Conservation (phyloP, 208 protist genomes). For the Trypanosomatidae sp. region DNA sequence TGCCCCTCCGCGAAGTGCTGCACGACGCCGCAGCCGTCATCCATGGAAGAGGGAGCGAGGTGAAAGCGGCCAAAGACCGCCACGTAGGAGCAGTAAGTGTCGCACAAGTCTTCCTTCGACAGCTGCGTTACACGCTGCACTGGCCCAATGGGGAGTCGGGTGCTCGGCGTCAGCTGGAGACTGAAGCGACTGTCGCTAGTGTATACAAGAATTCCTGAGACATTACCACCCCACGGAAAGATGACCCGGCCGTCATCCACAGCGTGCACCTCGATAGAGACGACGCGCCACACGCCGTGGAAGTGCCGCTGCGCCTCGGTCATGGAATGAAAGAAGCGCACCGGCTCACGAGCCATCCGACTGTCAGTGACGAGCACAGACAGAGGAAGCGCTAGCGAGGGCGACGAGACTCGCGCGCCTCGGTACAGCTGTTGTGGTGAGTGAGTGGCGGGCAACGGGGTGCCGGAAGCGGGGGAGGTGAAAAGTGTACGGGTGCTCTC, state of each 20-base stretch:
- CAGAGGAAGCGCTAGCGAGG: slow-evolving; percentile 20
- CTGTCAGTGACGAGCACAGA: slow-evolving; percentile 11
- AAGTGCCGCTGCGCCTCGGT: slow-evolving; percentile 21
- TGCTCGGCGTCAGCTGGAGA: slow-evolving; percentile 61
- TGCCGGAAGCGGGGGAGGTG: neutral
- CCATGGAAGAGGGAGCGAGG: slow-evolving; percentile 21
- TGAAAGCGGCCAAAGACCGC: slow-evolving; percentile 64
- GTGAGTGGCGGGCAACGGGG: slow-evolving; percentile 1
- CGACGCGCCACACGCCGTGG: slow-evolving; percentile 60
- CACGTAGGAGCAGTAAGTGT: slow-evolving; percentile 66
- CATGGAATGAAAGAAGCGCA: slow-evolving; percentile 19
- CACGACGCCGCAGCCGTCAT: slow-evolving; percentile 24
- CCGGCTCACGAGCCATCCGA: slow-evolving; percentile 15
- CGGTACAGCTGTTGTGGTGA: neutral
- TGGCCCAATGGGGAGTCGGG: slow-evolving; percentile 24
- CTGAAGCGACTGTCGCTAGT: slow-evolving; percentile 41
- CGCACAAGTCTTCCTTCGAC: slow-evolving; percentile 53
- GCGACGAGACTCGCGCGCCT: slow-evolving; percentile 4
- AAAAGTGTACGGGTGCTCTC: neutral
- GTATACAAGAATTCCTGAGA: slow-evolving; percentile 71
- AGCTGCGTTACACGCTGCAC: slow-evolving; percentile 25
- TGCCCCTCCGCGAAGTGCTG: slow-evolving; percentile 29
- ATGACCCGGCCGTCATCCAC: slow-evolving; percentile 60
- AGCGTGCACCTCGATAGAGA: slow-evolving; percentile 60
- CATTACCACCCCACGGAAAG: slow-evolving; percentile 82